Conservation (phyloP, 1,284 basidiomycete genomes). For the Melampsora americana region DNA sequence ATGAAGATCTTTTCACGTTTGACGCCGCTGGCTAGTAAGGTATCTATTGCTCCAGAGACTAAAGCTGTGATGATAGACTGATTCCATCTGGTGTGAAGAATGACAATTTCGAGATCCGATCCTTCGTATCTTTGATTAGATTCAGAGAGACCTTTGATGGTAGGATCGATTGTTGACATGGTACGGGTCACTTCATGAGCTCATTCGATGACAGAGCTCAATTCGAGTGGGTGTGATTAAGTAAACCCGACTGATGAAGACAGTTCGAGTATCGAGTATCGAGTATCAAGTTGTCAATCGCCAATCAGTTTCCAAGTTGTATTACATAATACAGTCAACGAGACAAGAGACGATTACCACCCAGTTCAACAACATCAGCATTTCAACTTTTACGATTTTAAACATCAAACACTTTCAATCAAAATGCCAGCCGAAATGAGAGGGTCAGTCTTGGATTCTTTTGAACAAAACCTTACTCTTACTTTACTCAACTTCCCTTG, state of each 20-base stretch:
- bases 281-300: too few relatives aligned
- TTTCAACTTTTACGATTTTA: too few relatives aligned
- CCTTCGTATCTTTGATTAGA: not conserved
- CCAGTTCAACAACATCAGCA: not conserved
- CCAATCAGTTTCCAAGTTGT: too few relatives aligned
- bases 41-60: slow-evolving; percentile 10
- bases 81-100: slow-evolving; percentile 40
- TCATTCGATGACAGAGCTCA: too few relatives aligned
- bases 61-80: slow-evolving; percentile 24
- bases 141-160: not conserved
- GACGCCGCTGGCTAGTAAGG: slow-evolving; percentile 4
- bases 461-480: not conserved
- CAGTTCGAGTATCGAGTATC: too few relatives aligned
- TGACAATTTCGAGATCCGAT: slow-evolving; percentile 8
- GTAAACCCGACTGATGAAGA: too few relatives aligned
- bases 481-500: not conserved
- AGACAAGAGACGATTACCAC: not conserved
- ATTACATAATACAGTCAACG: not conserved
- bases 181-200: too few relatives aligned
- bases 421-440: slow-evolving; percentile 43
- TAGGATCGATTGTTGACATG: not conserved
- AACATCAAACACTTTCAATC: not conserved
- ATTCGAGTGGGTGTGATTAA: too few relatives aligned
- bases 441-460: slow-evolving; percentile 12
- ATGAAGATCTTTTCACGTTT: slow-evolving; percentile 25